phyloP scores from a whole-genome alignment of 306 rosid species.

The Gynostemma pentaphyllum region DNA sequence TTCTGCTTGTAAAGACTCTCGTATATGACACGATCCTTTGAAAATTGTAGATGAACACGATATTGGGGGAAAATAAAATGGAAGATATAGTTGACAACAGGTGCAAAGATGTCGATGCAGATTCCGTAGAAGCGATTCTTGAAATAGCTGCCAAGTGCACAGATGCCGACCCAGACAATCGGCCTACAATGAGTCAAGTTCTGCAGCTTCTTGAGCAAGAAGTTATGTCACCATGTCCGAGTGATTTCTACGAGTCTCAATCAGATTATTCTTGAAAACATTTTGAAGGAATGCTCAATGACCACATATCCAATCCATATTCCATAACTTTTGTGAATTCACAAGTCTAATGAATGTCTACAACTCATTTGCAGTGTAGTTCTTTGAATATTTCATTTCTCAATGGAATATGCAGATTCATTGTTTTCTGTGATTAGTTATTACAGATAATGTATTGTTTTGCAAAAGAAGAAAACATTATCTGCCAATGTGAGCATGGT shows the following conservation, averaged over 20 bases:
- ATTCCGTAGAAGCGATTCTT: slow-evolving; percentile 55
- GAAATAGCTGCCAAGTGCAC: slow-evolving; percentile 88
- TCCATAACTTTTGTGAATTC: no score
- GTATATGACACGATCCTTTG: not conserved
- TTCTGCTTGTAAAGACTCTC: not conserved
- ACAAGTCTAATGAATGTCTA: not conserved
- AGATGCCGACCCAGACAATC: slow-evolving; percentile 63
- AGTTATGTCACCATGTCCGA: slow-evolving; percentile 78
- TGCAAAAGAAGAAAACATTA: not conserved
- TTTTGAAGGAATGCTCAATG: slow-evolving; percentile 2
- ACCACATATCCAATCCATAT: not conserved
- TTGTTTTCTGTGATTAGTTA: not conserved
- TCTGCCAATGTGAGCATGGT: no score
- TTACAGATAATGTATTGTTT: not conserved
- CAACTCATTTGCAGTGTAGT: slow-evolving; percentile 7
- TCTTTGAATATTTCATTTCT: slow-evolving; percentile 1
- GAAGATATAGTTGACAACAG: slow-evolving; percentile 59
- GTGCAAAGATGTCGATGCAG: slow-evolving; percentile 57
- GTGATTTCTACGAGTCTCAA: slow-evolving; percentile 76
- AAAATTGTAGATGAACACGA: slow-evolving; percentile 76
- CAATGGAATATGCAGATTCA: slow-evolving; percentile 1
- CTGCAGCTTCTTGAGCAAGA: slow-evolving; percentile 84
- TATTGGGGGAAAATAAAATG: slow-evolving; percentile 58
- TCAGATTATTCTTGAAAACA: slow-evolving; percentile 42
- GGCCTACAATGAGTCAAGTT: slow-evolving; percentile 83